These are phyloP conservation scores for Candida smagusa DNA, from an alignment of 1,139 yeast genomes.

Conservation along the genomic window DNA sequence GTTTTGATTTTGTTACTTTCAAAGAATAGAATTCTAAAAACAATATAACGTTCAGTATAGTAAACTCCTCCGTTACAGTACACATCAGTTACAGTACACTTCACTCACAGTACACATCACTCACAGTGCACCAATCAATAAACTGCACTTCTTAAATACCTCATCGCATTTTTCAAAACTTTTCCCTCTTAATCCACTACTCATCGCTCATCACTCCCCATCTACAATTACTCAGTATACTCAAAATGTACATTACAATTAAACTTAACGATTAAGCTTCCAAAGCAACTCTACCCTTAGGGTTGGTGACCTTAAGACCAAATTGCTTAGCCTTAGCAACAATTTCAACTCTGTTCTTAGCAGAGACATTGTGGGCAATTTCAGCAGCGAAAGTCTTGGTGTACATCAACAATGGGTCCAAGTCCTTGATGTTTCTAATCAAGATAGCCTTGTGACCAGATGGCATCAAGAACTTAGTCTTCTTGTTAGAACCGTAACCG, in stretches of 20 bases:
- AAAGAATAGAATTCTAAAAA: too few relatives aligned
- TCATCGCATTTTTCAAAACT: too few relatives aligned
- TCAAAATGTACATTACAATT: background rate
- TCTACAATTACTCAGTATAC: background rate
- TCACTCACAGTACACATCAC: too few relatives aligned
- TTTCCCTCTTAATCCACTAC: too few relatives aligned
- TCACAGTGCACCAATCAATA: too few relatives aligned
- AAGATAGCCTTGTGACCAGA: constrained; percentile 98
- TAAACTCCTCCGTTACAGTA: too few relatives aligned
- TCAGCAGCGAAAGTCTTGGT: constrained; percentile 99
- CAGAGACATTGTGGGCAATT: constrained; percentile 97
- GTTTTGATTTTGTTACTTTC: too few relatives aligned
- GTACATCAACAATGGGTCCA: constrained; percentile 95
- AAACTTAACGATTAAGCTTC: constrained; percentile 70
- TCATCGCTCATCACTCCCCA: background rate
- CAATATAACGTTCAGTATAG: too few relatives aligned
- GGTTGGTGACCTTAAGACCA: constrained; percentile 99
- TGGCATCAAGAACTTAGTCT: constrained; percentile 93
- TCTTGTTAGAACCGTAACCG: constrained; percentile 99
- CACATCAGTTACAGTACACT: too few relatives aligned
- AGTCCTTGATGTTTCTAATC: constrained; percentile 89
- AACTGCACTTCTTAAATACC: too few relatives aligned
- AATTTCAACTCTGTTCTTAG: constrained; percentile 96
- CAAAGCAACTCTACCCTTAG: constrained; percentile 97
- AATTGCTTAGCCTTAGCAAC: constrained; percentile 97